Conservation (phyloP, 208 protist genomes). For the Leptomonas pyrrhocoris region DNA sequence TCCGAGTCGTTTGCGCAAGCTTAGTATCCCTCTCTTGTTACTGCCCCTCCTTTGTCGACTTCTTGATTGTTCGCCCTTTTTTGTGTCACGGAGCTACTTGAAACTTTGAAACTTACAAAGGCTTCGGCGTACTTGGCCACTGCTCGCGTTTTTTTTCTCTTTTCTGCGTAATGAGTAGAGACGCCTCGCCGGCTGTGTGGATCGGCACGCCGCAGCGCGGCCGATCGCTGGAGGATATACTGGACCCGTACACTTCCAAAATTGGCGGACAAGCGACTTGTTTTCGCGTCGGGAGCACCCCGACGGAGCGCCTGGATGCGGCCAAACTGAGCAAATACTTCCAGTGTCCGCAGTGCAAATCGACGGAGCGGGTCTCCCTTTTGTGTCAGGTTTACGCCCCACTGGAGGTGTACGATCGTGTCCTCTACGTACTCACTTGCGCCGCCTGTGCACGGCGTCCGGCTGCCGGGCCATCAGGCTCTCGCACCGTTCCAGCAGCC, state of each 20-base stretch:
- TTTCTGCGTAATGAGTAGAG: constrained; percentile 4
- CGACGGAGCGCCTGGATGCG: constrained; percentile 16
- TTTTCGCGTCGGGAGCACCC: constrained; percentile 47
- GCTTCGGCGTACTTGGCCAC: not conserved
- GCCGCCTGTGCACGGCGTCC: constrained; percentile 38
- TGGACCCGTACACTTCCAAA: constrained; percentile 64
- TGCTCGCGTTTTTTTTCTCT: not conserved
- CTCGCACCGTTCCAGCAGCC: not conserved
- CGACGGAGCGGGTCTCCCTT: constrained; percentile 52
- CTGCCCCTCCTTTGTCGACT: too few species aligned
- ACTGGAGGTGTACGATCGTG: constrained; percentile 76
- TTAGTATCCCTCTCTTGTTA: too few species aligned
- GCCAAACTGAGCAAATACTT: constrained; percentile 40
- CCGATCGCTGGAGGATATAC: constrained; percentile 38
- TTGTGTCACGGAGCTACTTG: too few species aligned
- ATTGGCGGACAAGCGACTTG: constrained; percentile 68
- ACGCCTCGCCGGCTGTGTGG: constrained; percentile 39
- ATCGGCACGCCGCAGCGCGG: constrained; percentile 55
- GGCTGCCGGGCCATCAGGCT: not conserved
- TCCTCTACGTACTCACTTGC: constrained; percentile 85
- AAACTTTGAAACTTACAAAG: not conserved
- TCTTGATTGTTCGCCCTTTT: too few species aligned
- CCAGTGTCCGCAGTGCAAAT: constrained; percentile 78
- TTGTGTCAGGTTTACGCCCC: constrained; percentile 83
- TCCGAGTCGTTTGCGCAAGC: too few species aligned